Base-by-base conservation (phyloP, 1,284 basidiomycete genomes). In the Cryptococcus sp. region DNA sequence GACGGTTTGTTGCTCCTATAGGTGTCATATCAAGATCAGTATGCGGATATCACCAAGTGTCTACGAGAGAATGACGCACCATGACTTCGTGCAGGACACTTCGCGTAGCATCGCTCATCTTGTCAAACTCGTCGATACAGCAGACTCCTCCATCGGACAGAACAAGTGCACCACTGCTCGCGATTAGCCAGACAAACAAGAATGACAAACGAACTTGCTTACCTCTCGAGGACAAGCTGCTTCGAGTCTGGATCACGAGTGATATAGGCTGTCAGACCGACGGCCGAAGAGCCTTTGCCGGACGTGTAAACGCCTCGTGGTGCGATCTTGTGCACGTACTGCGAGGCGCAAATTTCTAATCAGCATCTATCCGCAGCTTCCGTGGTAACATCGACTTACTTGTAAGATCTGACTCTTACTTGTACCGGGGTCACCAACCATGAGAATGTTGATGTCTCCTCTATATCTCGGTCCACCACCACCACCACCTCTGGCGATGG, bases 71-170 rank as follows among this genome's bases (percentile, higher is more conserved):
- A 41, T 23, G 47, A 74, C 86, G 57, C 64, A 92, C 92, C 95
- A 99, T 99, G 42, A 98, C 96, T 88, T 99, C 96, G 76, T 99
- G 95, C 52, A 99, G 81, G 1, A 98, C 96, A 77, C 91, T 94
- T 50, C 96, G 86, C 10, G 95, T 98, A 0, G 93, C 87, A 71
- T 99, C 95, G 1, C 90, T 90, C 95, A 99, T 99, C 79, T 99
- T 99, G 81, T 99, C 96, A 71, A 99, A 99, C 79, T 98, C 95
- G 74, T 99, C 95, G 68, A 99, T 99, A 76, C 96, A 99, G 79
- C 96, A 99, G 5, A 98, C 93, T 77, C 95, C 95, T 2, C 95
- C 95, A 68, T 99, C 96, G 69, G 91, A 94, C 54, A 99, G 81
- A 1, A 99, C 96, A 3, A 99, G 86, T 0, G 96, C 95, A 69